Evolutionary conservation across 305 asterid species (phyloP), one percentile per base, ranked within the genome.

Genomic region (Fraxinus paxiana): DNA sequence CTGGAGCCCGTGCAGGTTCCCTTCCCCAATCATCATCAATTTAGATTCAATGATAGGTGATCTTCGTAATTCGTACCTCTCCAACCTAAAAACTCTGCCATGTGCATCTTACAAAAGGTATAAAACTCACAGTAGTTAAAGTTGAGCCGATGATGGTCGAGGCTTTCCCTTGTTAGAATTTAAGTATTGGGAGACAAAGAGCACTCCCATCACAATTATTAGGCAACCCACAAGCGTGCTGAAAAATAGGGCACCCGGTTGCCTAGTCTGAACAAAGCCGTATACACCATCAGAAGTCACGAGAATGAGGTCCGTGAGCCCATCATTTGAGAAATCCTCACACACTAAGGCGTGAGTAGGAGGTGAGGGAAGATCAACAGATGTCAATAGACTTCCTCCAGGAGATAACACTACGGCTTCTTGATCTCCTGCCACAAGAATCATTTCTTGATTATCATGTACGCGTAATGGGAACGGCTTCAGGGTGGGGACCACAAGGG

Each of bases 161-260:
- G 97, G 99, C 89, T 96, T 96, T 26, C 93, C 98, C 92, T 90
- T 94, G 79, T 83, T 72, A 20, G 97, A 89, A 75, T 88, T 96
- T 46, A 96, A 84, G 89, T 92, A 92, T 67, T 94, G 99, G 37
- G 97, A 90, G 77, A 96, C 90, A 73, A 96, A 96, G 24, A 96
- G 87, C 84, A 94, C 97, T 34, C 91, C 98, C 99, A 94, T 94
- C 56, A 96, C 97, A 15, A 96, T 48, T 38, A 94, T 87, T 78
- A 94, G 97, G 89, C 99, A 96, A 41, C 99, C 98, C 3, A 96
- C 96, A 8, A 96, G 92, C 9, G 98, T 94, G 90, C 97, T 94
- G 85, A 96, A 96, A 93, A 96, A 96, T 76, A 96, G 87, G 28
- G 98, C 98, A 8, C 99, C 99, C 0, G 99, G 99, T 86, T 96